Base-by-base conservation (phyloP, 345 rosid species). In the Adansonia digitata region DNA sequence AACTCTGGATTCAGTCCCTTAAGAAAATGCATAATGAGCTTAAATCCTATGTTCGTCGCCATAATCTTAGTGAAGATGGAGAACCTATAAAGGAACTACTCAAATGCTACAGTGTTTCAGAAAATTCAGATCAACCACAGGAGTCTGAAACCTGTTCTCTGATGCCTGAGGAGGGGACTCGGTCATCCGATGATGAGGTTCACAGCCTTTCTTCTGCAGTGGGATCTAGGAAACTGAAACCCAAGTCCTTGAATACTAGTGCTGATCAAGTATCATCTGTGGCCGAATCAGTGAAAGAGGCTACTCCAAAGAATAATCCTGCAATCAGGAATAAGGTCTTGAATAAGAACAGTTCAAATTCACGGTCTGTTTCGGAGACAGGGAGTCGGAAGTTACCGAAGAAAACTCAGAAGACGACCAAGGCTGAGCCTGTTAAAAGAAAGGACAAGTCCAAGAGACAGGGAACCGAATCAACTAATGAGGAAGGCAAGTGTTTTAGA, bases 1-100 rank as follows among this genome's bases (percentile, higher is more conserved):
- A 5, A 51, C 24, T n/a, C 39, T 62, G 49, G 80, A 13, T 77
- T 0, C 83, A 94, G 98, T 94, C 94, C 9, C 69, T 85, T 72
- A 88, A 87, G 77, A 71, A 75, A 77, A 86, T 94, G 94, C 78
- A 80, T 76, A 84, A 91, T 31, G 98, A 90, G 83, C 85, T 94
- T 73, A 94, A 82, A 80, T 86, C 90, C 2, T 94, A 94, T 72
- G 79, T 83, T 24, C 73, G 85, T 17, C 88, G 91, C 40, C 81
- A 92, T 79, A 82, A 84, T 74, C 83, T 92, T 60, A 56, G 79
- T 53, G 97, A 87, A 79, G 75, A 79, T 37, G 87, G 75, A 14
- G 92, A 87, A 61, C 39, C 81, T 22, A 75, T 86, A 65, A 89
- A 84, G 83, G 90, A 92, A 34, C 68, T 94, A 15, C 85, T 85